Evolutionary conservation across 139 green algal genomes (phyloP), one percentile per base, ranked within the genome.

Genomic region (Tetradesmus lagerheimii): DNA sequence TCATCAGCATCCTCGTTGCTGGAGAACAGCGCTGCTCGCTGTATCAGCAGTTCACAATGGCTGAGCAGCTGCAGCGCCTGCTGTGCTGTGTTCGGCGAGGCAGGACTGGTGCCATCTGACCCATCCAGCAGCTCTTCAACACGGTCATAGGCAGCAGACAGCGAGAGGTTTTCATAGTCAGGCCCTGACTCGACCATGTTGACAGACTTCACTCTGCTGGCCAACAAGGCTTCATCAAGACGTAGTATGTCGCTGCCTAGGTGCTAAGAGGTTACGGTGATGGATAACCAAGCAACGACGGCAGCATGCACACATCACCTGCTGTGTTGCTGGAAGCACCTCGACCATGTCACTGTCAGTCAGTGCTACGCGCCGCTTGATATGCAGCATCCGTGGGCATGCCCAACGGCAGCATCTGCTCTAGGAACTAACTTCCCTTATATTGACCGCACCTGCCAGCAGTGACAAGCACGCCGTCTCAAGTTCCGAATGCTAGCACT

Each of bases 1-100:
- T 98, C 95, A 4, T 97, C 95, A 0, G 83, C 62, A 27, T 98
- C 95, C 80, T 98, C 95, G 45, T 98, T 98, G 74, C 64, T 27
- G 4, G 96, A 98, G 82, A 98, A 98, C 47, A 98, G 85, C 1
- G 77, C 94, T 1, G 93, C 80, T 0, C 57, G 20, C 20, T 94
- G 80, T 20, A 93, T 91, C 29, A 89, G 15, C 1, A 31, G 20
- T 50, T 91, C 50, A 16, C 53, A 80, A 34, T 86, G 77, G 23
- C 38, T 23, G 31, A 91, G 78, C 39, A 85, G 25, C 29, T 34
- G 34, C 43, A 86, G 43, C 2, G 27, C 23, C 37, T 82, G 29
- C 37, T 45, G 76, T 14, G 71, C 57, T 71, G 15, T 71, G 57
- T 31, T 23, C 31, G 57, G 57, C 31, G 57, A 71, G 20, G 57